Evolutionary conservation across 805 yeast genomes (phyloP), one percentile per base, ranked within the genome.

Genomic region (Candida lessepsii): DNA sequence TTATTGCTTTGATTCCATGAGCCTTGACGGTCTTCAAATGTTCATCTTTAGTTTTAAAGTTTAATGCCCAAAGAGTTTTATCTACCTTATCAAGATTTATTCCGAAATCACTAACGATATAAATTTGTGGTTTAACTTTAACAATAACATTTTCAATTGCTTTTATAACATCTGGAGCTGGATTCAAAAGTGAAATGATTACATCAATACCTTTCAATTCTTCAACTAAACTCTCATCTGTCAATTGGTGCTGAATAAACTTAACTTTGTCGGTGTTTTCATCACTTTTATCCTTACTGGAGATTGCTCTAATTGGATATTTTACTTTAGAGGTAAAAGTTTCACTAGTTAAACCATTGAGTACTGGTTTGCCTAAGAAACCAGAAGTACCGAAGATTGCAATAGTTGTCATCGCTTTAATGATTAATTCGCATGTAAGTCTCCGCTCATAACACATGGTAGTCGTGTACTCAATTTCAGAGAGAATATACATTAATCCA

Each of bases 21-120:
- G 18, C 32, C 17, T 24, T 42, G 8, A 56, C 52, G 1, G 50
- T 57, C 49, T 80, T 64, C 15, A 74, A 65, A 9, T 52, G 58
- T 2, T 51, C 50, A 4, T 70, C 54, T 49, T 74, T 8, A 1
- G 32, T 49, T 21, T 61, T 48, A 40, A 18, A 17, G 17, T n/a
- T 10, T 6, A 5, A 7, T 17, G 7, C 6, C 17, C 30, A 17
- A 30, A 30, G 5, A 30, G 13, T 17, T n/a, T 9, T 66, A 56
- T 18, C 37, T 26, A 15, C 18, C 8, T 46, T 44, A 7, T 52
- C 60, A n/a, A 69, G 32, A 39, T 77, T 78, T 13, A 64, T 50
- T 28, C 86, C 87, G 49, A 75, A 80, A 49, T 79, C 83, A 2
- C 82, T 73, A 21, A 83, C 82, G 46, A 78, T 70, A 60, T 67